These are phyloP conservation scores for Fusarium liriodendri DNA, from an alignment of 2,329 filamentous ascomycete genomes.

Conservation along the genomic window DNA sequence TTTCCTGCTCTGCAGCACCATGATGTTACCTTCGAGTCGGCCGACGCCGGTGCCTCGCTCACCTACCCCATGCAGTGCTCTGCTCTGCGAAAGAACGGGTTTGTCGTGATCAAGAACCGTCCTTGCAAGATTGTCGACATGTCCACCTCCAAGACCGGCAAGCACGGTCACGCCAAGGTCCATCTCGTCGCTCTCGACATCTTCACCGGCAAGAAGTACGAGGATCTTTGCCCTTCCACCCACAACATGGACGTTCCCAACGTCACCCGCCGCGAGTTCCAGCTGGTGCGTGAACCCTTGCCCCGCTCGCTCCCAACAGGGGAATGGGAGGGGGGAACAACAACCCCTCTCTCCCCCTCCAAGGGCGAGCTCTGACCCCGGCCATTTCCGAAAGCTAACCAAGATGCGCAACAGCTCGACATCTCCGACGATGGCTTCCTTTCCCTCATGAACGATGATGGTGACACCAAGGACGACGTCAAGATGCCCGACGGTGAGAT, in stretches of 20 bases:
- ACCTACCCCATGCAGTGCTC: slow-evolving; percentile 99
- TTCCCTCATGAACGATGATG: slow-evolving; percentile 89
- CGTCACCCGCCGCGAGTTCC: slow-evolving; percentile 90
- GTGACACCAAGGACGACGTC: slow-evolving; percentile 93
- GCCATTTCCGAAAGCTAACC: slow-evolving; percentile 28
- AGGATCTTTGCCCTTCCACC: slow-evolving; percentile 98
- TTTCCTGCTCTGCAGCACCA: slow-evolving; percentile 58
- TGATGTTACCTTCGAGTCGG: slow-evolving; percentile 84
- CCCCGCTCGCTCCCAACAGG: slow-evolving; percentile 34
- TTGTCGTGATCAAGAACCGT: slow-evolving; percentile 97
- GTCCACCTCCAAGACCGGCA: slow-evolving; percentile 99
- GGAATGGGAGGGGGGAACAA: slow-evolving; percentile 8
- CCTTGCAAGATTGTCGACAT: slow-evolving; percentile 99
- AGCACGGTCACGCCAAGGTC: slow-evolving; percentile 99
- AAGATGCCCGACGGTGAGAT: slow-evolving; percentile 90
- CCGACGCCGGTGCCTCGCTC: slow-evolving; percentile 93
- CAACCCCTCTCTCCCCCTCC: slow-evolving; percentile 31
- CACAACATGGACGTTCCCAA: slow-evolving; percentile 98
- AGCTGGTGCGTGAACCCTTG: slow-evolving; percentile 78
- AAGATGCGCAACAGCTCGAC: slow-evolving; percentile 73
- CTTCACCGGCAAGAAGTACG: slow-evolving; percentile 99
- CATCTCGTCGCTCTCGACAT: slow-evolving; percentile 98
- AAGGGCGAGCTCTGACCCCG: slow-evolving; percentile 14
- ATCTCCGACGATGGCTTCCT: slow-evolving; percentile 95
- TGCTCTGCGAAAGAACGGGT: slow-evolving; percentile 98